Percentiles rank a stretch among this genome's conserved stretches.
Conservation (phyloP, 768 basidiomycete genomes). For the Lactarius pseudohatsudake region DNA sequence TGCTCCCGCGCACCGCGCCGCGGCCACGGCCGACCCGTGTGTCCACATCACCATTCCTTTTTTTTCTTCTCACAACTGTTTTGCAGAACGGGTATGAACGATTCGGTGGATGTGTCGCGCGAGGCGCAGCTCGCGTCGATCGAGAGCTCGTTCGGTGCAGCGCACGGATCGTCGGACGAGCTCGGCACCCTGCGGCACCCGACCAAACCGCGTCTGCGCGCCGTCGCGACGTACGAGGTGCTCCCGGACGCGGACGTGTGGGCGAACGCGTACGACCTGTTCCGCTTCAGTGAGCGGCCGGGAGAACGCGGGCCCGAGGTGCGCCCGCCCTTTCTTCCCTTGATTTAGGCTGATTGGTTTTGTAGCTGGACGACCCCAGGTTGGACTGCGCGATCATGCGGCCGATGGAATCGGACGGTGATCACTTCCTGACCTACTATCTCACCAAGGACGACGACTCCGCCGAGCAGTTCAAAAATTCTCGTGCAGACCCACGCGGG, state of each 20-base stretch:
- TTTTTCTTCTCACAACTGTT: neutral
- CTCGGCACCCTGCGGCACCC: constrained; percentile 67
- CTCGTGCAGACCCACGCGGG: constrained; percentile 43
- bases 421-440: constrained; percentile 85
- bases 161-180: constrained; percentile 55
- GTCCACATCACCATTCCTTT: constrained; percentile 31
- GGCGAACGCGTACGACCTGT: constrained; percentile 87
- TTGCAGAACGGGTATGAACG: constrained; percentile 44
- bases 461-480: constrained; percentile 63
- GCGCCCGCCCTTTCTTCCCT: constrained; percentile 30
- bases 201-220: constrained; percentile 70
- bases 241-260: constrained; percentile 84
- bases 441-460: constrained; percentile 74
- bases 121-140: constrained; percentile 75
- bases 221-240: constrained; percentile 79
- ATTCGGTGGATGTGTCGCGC: constrained; percentile 65
- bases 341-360: neutral
- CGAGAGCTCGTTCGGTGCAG: constrained; percentile 70
- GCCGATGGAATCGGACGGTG: constrained; percentile 86
- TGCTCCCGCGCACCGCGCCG: constrained; percentile 39
- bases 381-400: constrained; percentile 83
- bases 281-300: constrained; percentile 81
- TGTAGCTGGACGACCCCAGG: constrained; percentile 74
- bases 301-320: constrained; percentile 77
- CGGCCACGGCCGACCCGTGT: constrained; percentile 53